Base-by-base conservation (phyloP, 345 rosid genomes). In the Syzygium jambos region DNA sequence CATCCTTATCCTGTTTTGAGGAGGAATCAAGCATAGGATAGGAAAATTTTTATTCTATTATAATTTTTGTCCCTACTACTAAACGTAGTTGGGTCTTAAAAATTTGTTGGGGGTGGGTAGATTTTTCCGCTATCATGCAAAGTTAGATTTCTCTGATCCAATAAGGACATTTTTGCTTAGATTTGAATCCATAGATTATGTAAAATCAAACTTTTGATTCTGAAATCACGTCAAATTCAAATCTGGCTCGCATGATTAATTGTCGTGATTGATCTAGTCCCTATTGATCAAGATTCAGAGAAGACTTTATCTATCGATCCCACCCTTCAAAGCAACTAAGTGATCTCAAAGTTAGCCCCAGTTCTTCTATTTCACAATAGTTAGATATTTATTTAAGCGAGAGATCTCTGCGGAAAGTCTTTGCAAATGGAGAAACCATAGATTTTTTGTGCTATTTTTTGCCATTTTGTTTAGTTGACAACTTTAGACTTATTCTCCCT, bases 1-100 rank as follows among this genome's bases (percentile, higher is more conserved):
- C 43, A 41, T 4, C 6, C 5, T 41, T 41, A 41, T 55, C 22
- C 0, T 55, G 0, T 55, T 17, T 55, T 55, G 11, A 55, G 59
- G 0, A 0, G 22, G 27, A 22, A 55, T 0, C 22, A 55, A 55
- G 0, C 0, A 3, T 4, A 1, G 4, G 27, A 55, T 55, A 55
- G 9, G 27, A 55, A 7, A 55, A 6, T 21, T 55, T 55, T 55
- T 55, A 55, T 55, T 27, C 22, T 55, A 3, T 55, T 6, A 6
- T 55, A 11, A 55, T 55, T 55, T 0, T 55, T 55, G 12, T 55
- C 27, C 1, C 9, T 0, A 0, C 11, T 55, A 9, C 59, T 55
- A 55, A 55, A 55, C 22, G 59, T 55, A 55, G 59, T 55, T 3
- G 43, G 43, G 43, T 22, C 11, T 7, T 21, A 21, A 7, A 55